phyloP scores from a whole-genome alignment of 2,329 filamentous ascomycete genomes.

The Drechslerella stenobrocha region DNA sequence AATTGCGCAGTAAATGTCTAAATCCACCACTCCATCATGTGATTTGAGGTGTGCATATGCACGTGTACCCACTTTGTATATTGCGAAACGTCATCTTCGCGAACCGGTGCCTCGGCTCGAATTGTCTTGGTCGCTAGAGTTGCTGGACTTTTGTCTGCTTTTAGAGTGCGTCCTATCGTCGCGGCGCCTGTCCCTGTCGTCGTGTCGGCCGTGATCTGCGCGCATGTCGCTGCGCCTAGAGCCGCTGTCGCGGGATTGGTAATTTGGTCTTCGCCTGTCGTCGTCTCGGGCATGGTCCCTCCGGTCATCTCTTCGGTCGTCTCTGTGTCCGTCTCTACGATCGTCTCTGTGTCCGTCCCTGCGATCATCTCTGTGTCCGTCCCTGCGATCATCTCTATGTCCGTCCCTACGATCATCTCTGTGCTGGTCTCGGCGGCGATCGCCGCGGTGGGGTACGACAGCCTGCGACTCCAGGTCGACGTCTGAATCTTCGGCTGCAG shows the following conservation, averaged over 20 bases:
- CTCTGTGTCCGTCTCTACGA: constrained; percentile 4
- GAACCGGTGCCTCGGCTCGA: constrained; percentile 21
- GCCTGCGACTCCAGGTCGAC: constrained; percentile 42
- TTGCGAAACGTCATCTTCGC: neutral
- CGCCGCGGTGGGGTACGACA: constrained; percentile 6
- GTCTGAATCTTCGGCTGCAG: constrained; percentile 30
- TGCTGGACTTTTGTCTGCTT: constrained; percentile 12
- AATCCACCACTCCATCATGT: constrained; percentile 6
- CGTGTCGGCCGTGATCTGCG: neutral
- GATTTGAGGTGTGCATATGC: too few relatives aligned
- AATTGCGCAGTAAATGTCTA: neutral
- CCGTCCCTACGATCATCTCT: constrained; percentile 5
- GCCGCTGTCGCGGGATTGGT: constrained; percentile 1
- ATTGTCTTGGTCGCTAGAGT: constrained; percentile 7
- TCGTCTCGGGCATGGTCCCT: too few relatives aligned
- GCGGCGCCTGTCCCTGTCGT: neutral
- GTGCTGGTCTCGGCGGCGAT: neutral
- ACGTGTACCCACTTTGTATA: too few relatives aligned
- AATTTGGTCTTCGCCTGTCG: too few relatives aligned
- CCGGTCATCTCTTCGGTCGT: neutral
- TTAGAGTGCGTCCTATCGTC: constrained; percentile 12
- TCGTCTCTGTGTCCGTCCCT: constrained; percentile 12
- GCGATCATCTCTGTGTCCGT: constrained; percentile 8
- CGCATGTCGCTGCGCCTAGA: constrained; percentile 7
- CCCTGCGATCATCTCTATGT: neutral